Evolutionary conservation across 257 asterid genomes (phyloP), one percentile per base, ranked within the genome.

Genomic region (Scutellaria barbata): DNA sequence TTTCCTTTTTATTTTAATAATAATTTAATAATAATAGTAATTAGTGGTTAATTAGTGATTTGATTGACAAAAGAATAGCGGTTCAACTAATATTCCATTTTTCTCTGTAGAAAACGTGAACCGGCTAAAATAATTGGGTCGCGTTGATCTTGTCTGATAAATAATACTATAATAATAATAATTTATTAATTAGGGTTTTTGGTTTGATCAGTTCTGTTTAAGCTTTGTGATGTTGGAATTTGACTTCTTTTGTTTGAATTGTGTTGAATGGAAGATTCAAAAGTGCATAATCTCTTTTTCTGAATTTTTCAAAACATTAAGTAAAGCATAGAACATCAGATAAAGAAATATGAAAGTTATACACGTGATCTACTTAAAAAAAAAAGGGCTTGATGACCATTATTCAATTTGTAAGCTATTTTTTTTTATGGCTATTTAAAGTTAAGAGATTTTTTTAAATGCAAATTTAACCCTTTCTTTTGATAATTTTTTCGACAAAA

Each of bases 161-260:
- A 8, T 43, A 43, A 43, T 43, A 43, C 25, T 22, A 8, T 43
- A 43, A 54, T 30, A 0, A 52, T 7, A 8, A 8, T 10, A 17
- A 18, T 7, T 6, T 8, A 5, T 71, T 67, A 71, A 14, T 48
- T 10, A 14, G 33, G 47, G 14, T 10, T 58, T 66, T 77, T 72
- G 77, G 20, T 59, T 72, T 72, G 71, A 77, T 72, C 75, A 59
- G 66, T 71, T 64, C 42, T 35, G 42, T 20, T 65, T 65, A 65
- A 50, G 57, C 52, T 71, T 71, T 76, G 58, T 20, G 10, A 63
- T 4, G 66, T 73, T 50, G 61, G 58, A 73, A 46, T 78, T 55
- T 42, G 52, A 50, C 48, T 50, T 54, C 16, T 11, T 69, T 5
- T n/a, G 54, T 42, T 69, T 45, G 20, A 51, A 57, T 11, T 30